These are phyloP conservation scores for Castanopsis chinensis DNA, from an alignment of 306 rosid genomes.

Conservation along the genomic window DNA sequence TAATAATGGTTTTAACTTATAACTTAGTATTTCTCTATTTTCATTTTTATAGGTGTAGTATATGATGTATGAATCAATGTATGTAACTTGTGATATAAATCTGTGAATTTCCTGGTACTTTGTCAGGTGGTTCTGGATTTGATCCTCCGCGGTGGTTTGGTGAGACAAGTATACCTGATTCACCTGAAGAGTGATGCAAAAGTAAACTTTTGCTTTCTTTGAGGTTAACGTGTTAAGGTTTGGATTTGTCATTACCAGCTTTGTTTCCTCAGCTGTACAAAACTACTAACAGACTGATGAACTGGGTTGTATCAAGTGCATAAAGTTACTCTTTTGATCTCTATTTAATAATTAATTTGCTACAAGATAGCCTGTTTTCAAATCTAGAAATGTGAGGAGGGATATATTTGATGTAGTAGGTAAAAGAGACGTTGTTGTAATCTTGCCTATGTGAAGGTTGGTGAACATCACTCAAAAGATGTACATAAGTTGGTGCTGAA, in stretches of 20 bases:
- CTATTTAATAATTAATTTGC: no score
- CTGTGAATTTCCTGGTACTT: neutral
- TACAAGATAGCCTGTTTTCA: neutral
- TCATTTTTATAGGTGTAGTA: neutral
- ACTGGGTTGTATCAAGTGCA: neutral
- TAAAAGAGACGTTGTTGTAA: neutral
- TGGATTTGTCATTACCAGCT: neutral
- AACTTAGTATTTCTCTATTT: neutral
- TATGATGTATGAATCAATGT: no score
- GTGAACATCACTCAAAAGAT: neutral
- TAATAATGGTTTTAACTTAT: conserved; percentile 30
- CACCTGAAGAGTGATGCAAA: conserved; percentile 36
- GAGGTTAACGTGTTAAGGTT: neutral
- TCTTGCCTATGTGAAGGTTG: neutral
- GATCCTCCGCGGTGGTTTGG: conserved; percentile 95
- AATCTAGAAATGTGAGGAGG: neutral
- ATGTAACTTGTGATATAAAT: no score
- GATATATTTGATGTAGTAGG: neutral
- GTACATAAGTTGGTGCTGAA: no score
- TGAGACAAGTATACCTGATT: conserved; percentile 30
- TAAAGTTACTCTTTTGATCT: neutral
- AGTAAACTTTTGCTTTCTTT: neutral
- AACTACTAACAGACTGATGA: neutral
- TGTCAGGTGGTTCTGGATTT: conserved; percentile 77
- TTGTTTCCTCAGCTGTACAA: conserved; percentile 10